Conservation (phyloP, 306 rosid species). For the Trifolium fragiferum region DNA sequence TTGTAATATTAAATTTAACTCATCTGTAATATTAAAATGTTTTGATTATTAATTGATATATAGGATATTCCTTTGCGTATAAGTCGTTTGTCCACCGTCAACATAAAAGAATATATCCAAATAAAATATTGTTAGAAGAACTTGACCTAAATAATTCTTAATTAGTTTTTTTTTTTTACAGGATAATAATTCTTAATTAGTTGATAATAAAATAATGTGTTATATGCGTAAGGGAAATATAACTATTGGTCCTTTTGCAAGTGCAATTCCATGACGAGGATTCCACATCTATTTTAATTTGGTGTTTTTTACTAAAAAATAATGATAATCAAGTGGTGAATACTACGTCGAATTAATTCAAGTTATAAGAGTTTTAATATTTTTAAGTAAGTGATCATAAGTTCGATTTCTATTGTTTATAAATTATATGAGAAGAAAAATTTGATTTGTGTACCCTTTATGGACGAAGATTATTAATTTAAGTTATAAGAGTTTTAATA, state of each 20-base stretch:
- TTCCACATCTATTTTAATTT: conserved; percentile 6
- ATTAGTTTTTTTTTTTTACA: too few relatives aligned
- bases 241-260: conserved; percentile 31
- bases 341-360: too few relatives aligned
- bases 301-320: neutral
- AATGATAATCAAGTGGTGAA: neutral
- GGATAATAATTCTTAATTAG: conserved; percentile 38
- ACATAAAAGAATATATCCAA: conserved; percentile 16
- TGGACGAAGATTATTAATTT: too few relatives aligned
- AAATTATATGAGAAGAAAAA: too few relatives aligned
- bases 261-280: conserved; percentile 41
- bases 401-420: too few relatives aligned
- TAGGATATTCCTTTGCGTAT: neutral
- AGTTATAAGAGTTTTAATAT: too few relatives aligned
- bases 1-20: conserved; percentile 26
- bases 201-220: neutral
- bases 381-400: too few relatives aligned
- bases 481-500: too few relatives aligned
- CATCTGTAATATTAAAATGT: conserved; percentile 1
- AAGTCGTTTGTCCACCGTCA: conserved; percentile 40
- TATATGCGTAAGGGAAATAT: conserved; percentile 16
- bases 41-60: neutral
- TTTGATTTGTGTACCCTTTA: too few relatives aligned
- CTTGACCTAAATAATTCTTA: conserved; percentile 42
- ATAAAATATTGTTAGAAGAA: conserved; percentile 17